A percentile compares a stretch with the other conserved stretches of the same genome.
Evolutionary conservation across 441 rosid genomes (phyloP).

Genomic region (Theobroma grandiflorum): DNA sequence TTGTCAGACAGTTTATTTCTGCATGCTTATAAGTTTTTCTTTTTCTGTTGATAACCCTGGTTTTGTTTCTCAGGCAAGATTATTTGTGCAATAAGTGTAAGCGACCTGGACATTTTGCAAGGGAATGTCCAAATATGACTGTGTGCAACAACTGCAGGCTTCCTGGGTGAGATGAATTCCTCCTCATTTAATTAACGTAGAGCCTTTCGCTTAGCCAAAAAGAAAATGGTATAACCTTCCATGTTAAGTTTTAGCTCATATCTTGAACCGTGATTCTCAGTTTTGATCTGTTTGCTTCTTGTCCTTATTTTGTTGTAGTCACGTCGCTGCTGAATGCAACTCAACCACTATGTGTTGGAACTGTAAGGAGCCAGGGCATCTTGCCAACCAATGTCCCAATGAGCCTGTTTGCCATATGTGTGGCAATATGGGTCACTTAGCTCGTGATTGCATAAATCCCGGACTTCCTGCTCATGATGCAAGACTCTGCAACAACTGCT

Average conservation of each 20-base stretch:
- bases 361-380: slow-evolving; percentile 48
- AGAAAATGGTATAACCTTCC: neutral
- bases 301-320: slow-evolving; percentile 11
- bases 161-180: slow-evolving; percentile 25
- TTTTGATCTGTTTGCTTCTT: slow-evolving; percentile 13
- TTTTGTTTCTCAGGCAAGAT: slow-evolving; percentile 28
- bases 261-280: neutral
- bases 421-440: slow-evolving; percentile 47
- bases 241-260: neutral
- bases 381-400: slow-evolving; percentile 43
- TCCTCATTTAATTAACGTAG: slow-evolving; percentile 2
- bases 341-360: slow-evolving; percentile 51
- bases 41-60: neutral
- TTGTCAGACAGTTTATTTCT: neutral
- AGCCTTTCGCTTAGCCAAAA: neutral
- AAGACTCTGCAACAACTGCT: slow-evolving; percentile 53
- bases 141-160: slow-evolving; percentile 27
- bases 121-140: slow-evolving; percentile 32
- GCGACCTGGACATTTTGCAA: slow-evolving; percentile 33
- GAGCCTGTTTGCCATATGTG: slow-evolving; percentile 51
- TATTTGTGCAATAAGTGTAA: slow-evolving; percentile 33
- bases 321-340: slow-evolving; percentile 53
- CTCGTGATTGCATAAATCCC: slow-evolving; percentile 42
- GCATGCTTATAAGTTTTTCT: neutral
- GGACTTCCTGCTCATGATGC: slow-evolving; percentile 39